Conservation (phyloP, 1,139 yeast genomes). For the Saccharomyces hybrid region DNA sequence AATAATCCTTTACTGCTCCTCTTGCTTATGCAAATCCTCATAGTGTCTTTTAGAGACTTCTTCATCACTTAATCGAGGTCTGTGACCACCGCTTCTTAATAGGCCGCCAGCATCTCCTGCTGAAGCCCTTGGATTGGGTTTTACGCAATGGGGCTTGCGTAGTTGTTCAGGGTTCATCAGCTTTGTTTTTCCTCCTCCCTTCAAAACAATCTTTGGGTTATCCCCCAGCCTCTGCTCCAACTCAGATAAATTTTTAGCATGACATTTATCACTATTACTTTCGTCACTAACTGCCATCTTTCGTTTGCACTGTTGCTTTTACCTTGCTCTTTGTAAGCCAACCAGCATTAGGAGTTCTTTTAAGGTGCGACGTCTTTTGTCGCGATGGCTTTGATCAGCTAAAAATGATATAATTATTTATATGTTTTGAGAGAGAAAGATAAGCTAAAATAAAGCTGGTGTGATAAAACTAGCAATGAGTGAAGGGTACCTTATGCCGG, state of each 20-base stretch:
- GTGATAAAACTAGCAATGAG: not conserved
- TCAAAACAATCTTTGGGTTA: conserved; percentile 9
- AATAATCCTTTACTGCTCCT: not conserved
- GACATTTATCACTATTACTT: not conserved
- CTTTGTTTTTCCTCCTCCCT: conserved; percentile 18
- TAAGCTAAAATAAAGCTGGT: not conserved
- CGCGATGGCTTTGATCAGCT: not conserved
- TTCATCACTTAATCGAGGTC: conserved; percentile 21
- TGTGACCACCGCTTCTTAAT: conserved; percentile 14
- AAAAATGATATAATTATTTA: not conserved
- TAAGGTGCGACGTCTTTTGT: not conserved
- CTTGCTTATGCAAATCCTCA: not conserved
- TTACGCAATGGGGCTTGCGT: conserved; percentile 21
- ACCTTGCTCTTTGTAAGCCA: not conserved
- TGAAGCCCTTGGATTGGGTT: conserved; percentile 5
- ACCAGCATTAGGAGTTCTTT: not conserved
- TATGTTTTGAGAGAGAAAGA: not conserved
- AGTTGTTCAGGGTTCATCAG: conserved; percentile 14
- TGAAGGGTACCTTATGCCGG: not conserved
- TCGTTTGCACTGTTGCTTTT: not conserved
- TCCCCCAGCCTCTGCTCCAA: not conserved
- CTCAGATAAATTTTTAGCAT: not conserved
- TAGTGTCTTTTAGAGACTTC: conserved; percentile 3
- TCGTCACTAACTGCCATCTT: not conserved
- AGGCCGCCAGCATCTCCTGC: conserved; percentile 6